Evolutionary conservation across 2,329 filamentous ascomycete genomes (phyloP).

Genomic region (Thelonectria discophora): DNA sequence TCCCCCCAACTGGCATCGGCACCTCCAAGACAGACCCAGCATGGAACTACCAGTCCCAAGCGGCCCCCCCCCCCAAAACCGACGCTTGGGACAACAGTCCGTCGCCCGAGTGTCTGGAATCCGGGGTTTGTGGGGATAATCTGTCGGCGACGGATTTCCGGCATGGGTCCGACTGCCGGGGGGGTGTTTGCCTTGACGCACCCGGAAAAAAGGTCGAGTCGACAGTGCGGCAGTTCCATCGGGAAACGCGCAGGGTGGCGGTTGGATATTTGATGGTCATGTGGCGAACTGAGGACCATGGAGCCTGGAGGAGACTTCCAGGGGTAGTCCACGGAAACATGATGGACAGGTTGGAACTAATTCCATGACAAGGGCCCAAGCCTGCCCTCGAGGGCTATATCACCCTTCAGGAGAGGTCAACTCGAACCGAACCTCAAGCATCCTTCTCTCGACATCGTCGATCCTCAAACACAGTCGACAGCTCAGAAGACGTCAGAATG

Average conservation of each 20-base stretch:
- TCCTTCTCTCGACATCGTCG: no score
- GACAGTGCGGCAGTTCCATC: not conserved
- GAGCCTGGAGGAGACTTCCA: not conserved
- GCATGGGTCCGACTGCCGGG: not conserved
- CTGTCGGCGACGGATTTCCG: constrained; percentile 16
- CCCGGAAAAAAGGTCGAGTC: constrained; percentile 3
- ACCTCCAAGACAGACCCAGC: not conserved
- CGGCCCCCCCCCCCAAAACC: not conserved
- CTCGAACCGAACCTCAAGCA: not conserved
- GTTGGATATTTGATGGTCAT: not conserved
- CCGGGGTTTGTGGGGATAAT: constrained; percentile 6
- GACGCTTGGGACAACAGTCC: not conserved
- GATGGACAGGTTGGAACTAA: constrained; percentile 3
- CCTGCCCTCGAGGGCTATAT: constrained; percentile 6
- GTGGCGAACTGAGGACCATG: not conserved
- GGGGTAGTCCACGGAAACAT: not conserved
- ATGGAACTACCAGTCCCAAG: not conserved
- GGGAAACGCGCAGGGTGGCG: constrained; percentile 1
- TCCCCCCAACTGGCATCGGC: no score
- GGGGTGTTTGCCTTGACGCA: not conserved
- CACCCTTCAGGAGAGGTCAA: not conserved
- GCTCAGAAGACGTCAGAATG: constrained; percentile 9
- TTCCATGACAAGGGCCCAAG: constrained; percentile 3
- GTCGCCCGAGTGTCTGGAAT: not conserved
- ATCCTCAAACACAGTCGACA: no score